Base-by-base conservation (phyloP, 352 stramenopile genomes). In the Phytophthora litchii region DNA sequence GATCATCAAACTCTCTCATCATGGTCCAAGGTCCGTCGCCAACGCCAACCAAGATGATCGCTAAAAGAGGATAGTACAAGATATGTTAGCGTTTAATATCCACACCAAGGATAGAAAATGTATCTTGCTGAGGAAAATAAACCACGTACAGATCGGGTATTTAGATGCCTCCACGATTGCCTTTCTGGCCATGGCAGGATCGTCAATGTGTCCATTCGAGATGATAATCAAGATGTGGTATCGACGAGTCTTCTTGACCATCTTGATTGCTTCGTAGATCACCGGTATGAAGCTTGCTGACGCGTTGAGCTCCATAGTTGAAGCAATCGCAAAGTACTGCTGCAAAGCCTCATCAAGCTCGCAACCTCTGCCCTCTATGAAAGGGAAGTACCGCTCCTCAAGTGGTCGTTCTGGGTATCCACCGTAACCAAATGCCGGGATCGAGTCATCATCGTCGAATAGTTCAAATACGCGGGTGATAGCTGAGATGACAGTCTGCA, bases 181-280 rank as follows among this genome's bases (percentile, higher is more conserved):
- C 20, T 63, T 34, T 32, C 74, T 69, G 1, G 82, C 85, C 38
- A 71, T 63, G 0, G 59, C 65, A 57, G 86, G 77, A 42, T 88
- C 86, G 5, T 88, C 88, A 11, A 92, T 79, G 53, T 91, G 76
- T 0, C 86, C 83, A 25, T 92, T 84, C 8, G 83, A 81, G 14
- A 94, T 79, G 50, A 95, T 88, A 17, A 95, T 82, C 38, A 95
- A 71, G 21, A 95, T 91, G 54, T 95, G 86, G 49, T 92, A 94
- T 8, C 64, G 58, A 5, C 60, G 54, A 2, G 75, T 69, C 44
- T 64, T 67, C 36, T 75, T 55, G 10, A 78, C 79, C 13, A 70
- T 69, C 23, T 86, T 66, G 43, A 92, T 87, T 20, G 86, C 60
- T 60, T 91, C 60, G 11, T 73, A 34, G 46, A 95, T 93, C 49